Conservation (phyloP, 2,329 filamentous ascomycete species). For the Coniochaeta pulveracea region DNA sequence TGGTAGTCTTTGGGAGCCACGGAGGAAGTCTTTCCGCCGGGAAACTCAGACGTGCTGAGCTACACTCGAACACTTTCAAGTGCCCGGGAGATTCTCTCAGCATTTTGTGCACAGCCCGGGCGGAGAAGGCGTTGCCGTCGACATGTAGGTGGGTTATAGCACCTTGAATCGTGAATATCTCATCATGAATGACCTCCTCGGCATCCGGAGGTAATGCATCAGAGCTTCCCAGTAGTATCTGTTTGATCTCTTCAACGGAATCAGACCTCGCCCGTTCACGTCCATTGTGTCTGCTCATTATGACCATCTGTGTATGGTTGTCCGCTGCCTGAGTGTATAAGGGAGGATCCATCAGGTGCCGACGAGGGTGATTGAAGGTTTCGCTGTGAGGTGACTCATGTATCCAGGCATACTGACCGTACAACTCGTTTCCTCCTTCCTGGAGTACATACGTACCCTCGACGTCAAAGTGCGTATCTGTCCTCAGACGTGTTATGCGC, state of each 20-base stretch:
- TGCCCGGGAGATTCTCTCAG: slow-evolving; percentile 30
- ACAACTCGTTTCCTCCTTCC: slow-evolving; percentile 17
- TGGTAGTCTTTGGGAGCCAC: slow-evolving; percentile 18
- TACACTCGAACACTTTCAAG: slow-evolving; percentile 41
- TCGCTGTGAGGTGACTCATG: slow-evolving; percentile 34
- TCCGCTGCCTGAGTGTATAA: slow-evolving; percentile 19
- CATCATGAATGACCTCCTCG: slow-evolving; percentile 10
- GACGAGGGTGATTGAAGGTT: slow-evolving; percentile 30
- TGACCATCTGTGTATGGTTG: slow-evolving; percentile 11
- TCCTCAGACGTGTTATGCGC: slow-evolving; percentile 14
- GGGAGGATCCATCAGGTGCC: slow-evolving; percentile 38
- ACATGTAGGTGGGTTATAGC: slow-evolving; percentile 44
- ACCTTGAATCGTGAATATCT: slow-evolving; percentile 13
- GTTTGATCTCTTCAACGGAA: slow-evolving; percentile 19
- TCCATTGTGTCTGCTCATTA: slow-evolving; percentile 22
- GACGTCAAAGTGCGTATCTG: slow-evolving; percentile 24
- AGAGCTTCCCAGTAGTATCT: slow-evolving; percentile 14
- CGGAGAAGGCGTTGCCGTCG: slow-evolving; percentile 35
- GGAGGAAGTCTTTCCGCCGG: slow-evolving; percentile 5
- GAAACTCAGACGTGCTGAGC: slow-evolving; percentile 22
- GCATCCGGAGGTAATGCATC: slow-evolving; percentile 7
- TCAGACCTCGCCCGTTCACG: slow-evolving; percentile 19
- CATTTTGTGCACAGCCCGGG: slow-evolving; percentile 28
- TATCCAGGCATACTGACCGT: slow-evolving; percentile 32
- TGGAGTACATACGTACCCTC: slow-evolving; percentile 28